Base-by-base conservation (phyloP, 2,329 filamentous ascomycete genomes). In the Microdochium nivale region DNA sequence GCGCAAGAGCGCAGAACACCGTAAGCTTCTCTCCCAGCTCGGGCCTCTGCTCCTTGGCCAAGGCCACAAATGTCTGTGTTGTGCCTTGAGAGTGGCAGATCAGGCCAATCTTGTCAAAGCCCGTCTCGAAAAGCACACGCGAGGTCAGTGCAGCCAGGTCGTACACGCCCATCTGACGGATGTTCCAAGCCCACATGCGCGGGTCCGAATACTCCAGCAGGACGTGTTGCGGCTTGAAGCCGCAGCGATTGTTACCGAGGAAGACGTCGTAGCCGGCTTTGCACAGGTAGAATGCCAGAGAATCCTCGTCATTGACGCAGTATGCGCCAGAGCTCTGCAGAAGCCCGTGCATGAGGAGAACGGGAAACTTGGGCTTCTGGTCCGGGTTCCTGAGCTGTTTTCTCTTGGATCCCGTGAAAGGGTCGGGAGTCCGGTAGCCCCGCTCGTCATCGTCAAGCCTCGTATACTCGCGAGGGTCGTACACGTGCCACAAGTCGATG, bases 151-250 rank as follows among this genome's bases (percentile, higher is more conserved):
- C 90, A 0, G 91, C 79, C 2, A 97, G 77, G 64, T 97, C 92
- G 63, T 95, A 82, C 1, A 91, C 85, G 3, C 90, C 92, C 87
- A 96, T 95, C 62, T 96, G 89, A 0, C 88, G 82, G 51, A 96
- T 95, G 58, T 95, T 95, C 92, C 92, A 97, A 40, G 85, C 83
- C 92, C 92, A 96, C 88, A 96, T 95, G 27, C 90, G 81, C 1
- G 92, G 91, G 62, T 97, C 92, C 2, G 73, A 72, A 57, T 87
- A 83, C 2, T 80, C 70, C 37, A 96, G 78, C 23, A 84, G 69
- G 2, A 77, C 79, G 63, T 97, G 92, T 56, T 83, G 80, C 0
- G 92, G 91, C 0, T 79, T 73, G 67, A 94, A 90, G 1, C 91
- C 91, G 63, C 90, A 95, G 21, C 92, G 80, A 64, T 96, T 96